phyloP scores from a whole-genome alignment of 2,329 filamentous ascomycete genomes.

The Colletotrichum aenigma region DNA sequence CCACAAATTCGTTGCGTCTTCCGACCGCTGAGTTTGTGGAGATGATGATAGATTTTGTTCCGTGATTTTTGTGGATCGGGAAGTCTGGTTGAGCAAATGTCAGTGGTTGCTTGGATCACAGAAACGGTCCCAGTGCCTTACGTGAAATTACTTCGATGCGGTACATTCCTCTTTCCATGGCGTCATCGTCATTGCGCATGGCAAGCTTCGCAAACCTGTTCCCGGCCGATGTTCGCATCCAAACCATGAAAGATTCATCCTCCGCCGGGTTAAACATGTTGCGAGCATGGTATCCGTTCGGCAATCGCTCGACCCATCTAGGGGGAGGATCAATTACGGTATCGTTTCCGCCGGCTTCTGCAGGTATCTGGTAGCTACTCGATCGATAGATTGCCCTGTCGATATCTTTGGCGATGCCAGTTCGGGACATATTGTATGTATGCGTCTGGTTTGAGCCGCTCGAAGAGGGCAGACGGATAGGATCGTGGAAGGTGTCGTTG shows the following conservation, averaged over 20 bases:
- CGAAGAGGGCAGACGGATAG: not conserved
- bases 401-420: not conserved
- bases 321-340: not conserved
- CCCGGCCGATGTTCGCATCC: not conserved
- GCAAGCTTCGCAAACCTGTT: not conserved
- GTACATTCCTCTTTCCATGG: not conserved
- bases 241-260: constrained; percentile 1
- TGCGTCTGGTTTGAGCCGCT: not conserved
- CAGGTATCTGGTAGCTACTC: not conserved
- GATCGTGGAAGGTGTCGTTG: not conserved
- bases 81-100: not conserved
- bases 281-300: not conserved
- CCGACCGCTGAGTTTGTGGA: not conserved
- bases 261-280: not conserved
- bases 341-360: not conserved
- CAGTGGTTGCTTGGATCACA: accelerated
- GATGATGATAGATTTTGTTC: not conserved
- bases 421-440: not conserved
- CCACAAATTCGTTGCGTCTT: not conserved
- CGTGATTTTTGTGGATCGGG: not conserved
- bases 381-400: not conserved
- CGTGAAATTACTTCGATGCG: not conserved
- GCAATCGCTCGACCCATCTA: not conserved
- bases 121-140: not conserved
- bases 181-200: not conserved